Evolutionary conservation across 2,329 filamentous ascomycete species (phyloP), one percentile per base, ranked within the genome.

Genomic region (Xylariales sp.): DNA sequence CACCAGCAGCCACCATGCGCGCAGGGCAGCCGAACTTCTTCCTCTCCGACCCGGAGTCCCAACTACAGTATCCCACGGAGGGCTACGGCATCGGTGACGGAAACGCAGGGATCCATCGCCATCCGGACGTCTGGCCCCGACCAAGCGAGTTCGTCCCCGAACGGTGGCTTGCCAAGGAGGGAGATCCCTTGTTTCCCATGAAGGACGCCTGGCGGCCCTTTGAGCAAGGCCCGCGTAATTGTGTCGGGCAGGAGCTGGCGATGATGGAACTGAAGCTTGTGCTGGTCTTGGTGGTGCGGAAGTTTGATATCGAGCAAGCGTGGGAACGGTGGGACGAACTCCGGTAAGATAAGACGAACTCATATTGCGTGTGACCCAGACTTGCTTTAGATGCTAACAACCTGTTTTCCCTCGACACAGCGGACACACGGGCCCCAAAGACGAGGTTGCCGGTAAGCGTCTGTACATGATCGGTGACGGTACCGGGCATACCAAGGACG

Each of bases 191-290:
- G 2, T 31, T 12, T 22, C 37, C 37, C 8, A 8, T 19, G 11
- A 32, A 31, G 20, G 8, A 40, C 21, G 37, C 27, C 18, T 40
- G 37, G 37, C 1, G 15, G 2, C 37, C 37, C 5, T 40, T 40
- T 5, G 15, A 16, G 18, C 18, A 31, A 14, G 37, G 37, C 3
- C 25, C 28, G 5, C 15, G 15, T 25, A 40, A 31, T 14, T 40
- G 37, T 14, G 31, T 40, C 10, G 37, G 37, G 12, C 15, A 31
- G 19, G 37, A 40, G 20, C 37, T 40, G 16, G 37, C 37, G 11
- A 11, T 32, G 11, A 31, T 40, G 15, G 37, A 32, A 1, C 18
- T 40, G 9, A 31, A 31, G 18, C 12, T 40, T 9, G 28, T 32
- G 12, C 18, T 21, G 6, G 27, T 24, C 1, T 32, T 31, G 21